A percentile compares a stretch with the other conserved stretches of the same genome.
These are phyloP conservation scores for Termitomyces sp. DNA, from an alignment of 768 basidiomycete species.

Conservation along the genomic window DNA sequence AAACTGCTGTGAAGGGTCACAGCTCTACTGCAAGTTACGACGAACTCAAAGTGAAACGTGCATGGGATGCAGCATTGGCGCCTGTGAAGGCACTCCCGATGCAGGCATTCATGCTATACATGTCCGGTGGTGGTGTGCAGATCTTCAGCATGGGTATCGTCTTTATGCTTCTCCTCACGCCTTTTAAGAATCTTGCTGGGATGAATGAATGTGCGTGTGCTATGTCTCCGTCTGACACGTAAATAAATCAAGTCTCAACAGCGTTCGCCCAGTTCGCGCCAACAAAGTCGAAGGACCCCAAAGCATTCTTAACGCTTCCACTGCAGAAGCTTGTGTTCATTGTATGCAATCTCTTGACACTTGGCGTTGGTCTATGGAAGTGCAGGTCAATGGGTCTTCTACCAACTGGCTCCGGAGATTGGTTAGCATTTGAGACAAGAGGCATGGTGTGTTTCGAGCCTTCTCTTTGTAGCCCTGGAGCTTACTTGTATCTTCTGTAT, in stretches of 20 bases:
- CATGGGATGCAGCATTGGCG: constrained; percentile 79
- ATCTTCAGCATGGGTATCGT: constrained; percentile 97
- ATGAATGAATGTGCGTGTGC: constrained; percentile 70
- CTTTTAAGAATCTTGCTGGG: constrained; percentile 76
- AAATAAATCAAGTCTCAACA: constrained; percentile 18
- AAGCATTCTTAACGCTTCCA: constrained; percentile 49
- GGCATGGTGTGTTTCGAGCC: constrained; percentile 45
- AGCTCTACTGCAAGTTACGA: constrained; percentile 47
- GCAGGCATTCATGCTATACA: constrained; percentile 98
- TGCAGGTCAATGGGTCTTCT: constrained; percentile 89
- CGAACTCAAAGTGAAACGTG: constrained; percentile 68
- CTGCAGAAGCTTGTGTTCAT: constrained; percentile 71
- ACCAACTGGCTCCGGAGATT: constrained; percentile 89
- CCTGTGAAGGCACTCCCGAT: constrained; percentile 92
- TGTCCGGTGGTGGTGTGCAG: constrained; percentile 94
- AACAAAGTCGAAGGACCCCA: constrained; percentile 42
- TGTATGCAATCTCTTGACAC: constrained; percentile 68
- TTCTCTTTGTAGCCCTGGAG: neutral
- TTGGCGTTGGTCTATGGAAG: constrained; percentile 88
- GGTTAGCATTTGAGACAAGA: constrained; percentile 89
- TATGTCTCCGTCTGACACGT: neutral
- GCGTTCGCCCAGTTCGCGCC: constrained; percentile 77
- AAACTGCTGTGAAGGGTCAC: constrained; percentile 27
- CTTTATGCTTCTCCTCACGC: constrained; percentile 83
- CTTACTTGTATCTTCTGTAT: neutral